Evolutionary conservation across 176 grass and related monocot species (phyloP).

Genomic region (Carex littledalei): DNA sequence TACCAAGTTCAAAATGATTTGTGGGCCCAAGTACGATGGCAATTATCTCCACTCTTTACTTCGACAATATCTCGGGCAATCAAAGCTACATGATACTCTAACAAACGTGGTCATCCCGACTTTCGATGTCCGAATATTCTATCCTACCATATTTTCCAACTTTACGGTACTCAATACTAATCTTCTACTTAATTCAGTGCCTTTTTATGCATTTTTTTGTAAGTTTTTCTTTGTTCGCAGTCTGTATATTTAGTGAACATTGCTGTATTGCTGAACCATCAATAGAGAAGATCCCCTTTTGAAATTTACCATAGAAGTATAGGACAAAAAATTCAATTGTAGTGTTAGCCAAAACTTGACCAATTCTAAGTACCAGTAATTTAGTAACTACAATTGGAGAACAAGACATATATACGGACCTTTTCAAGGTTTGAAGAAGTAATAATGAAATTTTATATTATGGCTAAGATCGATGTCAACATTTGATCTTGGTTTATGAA

Average conservation of each 20-base stretch:
- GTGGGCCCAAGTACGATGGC: conserved; percentile 46
- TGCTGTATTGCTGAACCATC: no score
- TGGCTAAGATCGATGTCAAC: neutral
- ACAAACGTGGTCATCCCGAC: conserved; percentile 59
- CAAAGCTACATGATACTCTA: conserved; percentile 32
- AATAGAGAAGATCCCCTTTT: no score
- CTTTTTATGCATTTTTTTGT: neutral
- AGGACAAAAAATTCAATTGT: no score
- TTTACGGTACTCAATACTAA: conserved; percentile 35
- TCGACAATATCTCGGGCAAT: conserved; percentile 27
- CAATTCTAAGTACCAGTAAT: no score
- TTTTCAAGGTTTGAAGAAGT: no score
- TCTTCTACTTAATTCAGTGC: neutral
- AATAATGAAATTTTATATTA: no score
- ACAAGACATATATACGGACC: no score
- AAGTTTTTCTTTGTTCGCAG: neutral
- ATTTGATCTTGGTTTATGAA: neutral
- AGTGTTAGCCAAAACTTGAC: no score
- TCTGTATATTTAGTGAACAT: neutral
- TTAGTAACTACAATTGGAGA: no score
- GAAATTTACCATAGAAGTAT: no score
- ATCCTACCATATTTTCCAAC: conserved; percentile 66
- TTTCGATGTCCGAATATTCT: conserved; percentile 48
- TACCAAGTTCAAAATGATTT: conserved; percentile 32
- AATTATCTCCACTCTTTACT: conserved; percentile 55